Evolutionary conservation across 1,284 basidiomycete species (phyloP).

Genomic region (Trichosporon sp.): DNA sequence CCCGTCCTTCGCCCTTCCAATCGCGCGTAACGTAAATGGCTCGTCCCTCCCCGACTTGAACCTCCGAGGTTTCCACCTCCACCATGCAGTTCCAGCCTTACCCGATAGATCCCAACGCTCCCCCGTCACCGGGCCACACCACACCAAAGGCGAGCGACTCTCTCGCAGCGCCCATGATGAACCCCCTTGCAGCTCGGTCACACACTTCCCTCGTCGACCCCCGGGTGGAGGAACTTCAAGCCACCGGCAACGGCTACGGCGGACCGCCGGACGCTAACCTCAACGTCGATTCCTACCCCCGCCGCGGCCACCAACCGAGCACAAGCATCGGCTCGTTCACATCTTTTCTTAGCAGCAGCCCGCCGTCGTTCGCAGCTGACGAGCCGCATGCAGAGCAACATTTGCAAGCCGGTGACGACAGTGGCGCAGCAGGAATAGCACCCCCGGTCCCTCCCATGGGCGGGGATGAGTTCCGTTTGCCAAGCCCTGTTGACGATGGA

Average conservation of each 20-base stretch:
- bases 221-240: neutral
- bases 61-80: constrained; percentile 16
- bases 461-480: constrained; percentile 6
- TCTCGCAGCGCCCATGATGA: constrained; percentile 7
- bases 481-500: neutral
- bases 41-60: constrained; percentile 12
- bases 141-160: neutral
- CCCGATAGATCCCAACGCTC: neutral
- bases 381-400: neutral
- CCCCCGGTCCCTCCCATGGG: neutral
- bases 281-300: neutral
- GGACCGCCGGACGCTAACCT: neutral
- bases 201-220: constrained; percentile 2
- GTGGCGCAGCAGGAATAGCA: neutral
- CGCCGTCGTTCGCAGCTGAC: constrained; percentile 14
- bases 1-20: neutral
- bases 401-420: constrained; percentile 1
- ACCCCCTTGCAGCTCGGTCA: constrained; percentile 4
- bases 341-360: constrained; percentile 15
- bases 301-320: neutral
- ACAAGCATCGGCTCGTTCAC: constrained; percentile 11
- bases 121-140: neutral
- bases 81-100: neutral
- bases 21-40: constrained; percentile 9
- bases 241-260: constrained; percentile 1